Base-by-base conservation (phyloP, 129 eudicot genomes). In the Tagetes patula region DNA sequence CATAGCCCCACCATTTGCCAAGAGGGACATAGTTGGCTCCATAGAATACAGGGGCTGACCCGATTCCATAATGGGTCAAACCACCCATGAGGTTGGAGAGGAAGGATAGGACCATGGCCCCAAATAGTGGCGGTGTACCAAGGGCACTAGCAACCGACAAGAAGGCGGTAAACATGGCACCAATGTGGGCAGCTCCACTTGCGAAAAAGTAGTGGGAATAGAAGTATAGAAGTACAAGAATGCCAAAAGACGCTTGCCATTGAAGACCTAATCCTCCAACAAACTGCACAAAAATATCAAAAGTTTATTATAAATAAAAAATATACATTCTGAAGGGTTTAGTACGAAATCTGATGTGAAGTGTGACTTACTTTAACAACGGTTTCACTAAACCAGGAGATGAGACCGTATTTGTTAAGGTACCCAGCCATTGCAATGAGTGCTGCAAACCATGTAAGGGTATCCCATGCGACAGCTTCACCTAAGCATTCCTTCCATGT, bases 371-470 rank as follows among this genome's bases (percentile, higher is more conserved):
- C 99, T 89, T 94, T 85, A 76, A 94, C 99, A 20, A 94, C 99
- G 10, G 97, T 88, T 80, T 94, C 83, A 79, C 99, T 94, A 74
- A 94, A 94, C 99, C 99, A 94, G 40, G 96, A 76, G 77, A 94
- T 94, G 72, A 94, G 99, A 52, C 99, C 99, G 41, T 90, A 94
- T 84, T 94, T 94, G 85, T 94, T 94, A 6, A 94, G 92, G 79
- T 94, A 94, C 0, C 99, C 99, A 83, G 99, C 99, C 99, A 94
- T 94, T 58, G 99, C 97, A 78, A 94, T 94, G 67, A 94, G 99
- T 12, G 99, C 99, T 14, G 99, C 99, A 59, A 94, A 94, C 99
- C 99, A 94, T 38, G 99, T 94, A 50, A 94, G 99, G 53, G 99
- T 94, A 79, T 94, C 99, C 99, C 99, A 94, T 27, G 99, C 99